A percentile compares a stretch with the other conserved stretches of the same genome.
phyloP scores from a whole-genome alignment of 2,329 filamentous ascomycete species.

The Neofusicoccum ribis region DNA sequence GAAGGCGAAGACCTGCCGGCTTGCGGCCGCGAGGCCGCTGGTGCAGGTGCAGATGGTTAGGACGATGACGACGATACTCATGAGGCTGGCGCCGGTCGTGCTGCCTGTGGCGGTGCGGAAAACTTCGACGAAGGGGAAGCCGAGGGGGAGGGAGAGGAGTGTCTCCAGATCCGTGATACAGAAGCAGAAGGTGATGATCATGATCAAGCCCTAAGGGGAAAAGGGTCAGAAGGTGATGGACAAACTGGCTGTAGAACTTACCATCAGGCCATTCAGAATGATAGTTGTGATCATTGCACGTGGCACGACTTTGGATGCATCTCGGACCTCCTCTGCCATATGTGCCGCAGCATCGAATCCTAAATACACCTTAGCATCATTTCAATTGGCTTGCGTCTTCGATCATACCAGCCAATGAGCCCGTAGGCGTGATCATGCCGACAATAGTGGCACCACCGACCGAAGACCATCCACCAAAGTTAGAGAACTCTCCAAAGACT shows the following conservation, averaged over 20 bases:
- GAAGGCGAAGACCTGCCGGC: slow-evolving; percentile 23
- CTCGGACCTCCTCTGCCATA: slow-evolving; percentile 18
- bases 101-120: slow-evolving; percentile 11
- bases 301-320: slow-evolving; percentile 16
- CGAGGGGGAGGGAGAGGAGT: background rate
- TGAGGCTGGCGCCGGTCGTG: slow-evolving; percentile 11
- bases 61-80: slow-evolving; percentile 19
- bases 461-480: slow-evolving; percentile 37
- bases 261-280: slow-evolving; percentile 11
- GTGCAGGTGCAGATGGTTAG: slow-evolving; percentile 19
- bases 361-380: background rate
- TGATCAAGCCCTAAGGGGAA: background rate
- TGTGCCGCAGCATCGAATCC: background rate
- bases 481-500: slow-evolving; percentile 37
- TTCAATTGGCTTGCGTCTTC: background rate
- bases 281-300: slow-evolving; percentile 21
- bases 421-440: background rate
- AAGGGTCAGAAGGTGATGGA: background rate
- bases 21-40: slow-evolving; percentile 21
- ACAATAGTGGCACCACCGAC: background rate
- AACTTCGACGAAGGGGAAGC: background rate
- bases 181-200: slow-evolving; percentile 22
- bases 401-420: background rate
- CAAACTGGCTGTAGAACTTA: background rate
- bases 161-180: slow-evolving; percentile 15